Evolutionary conservation across 2,329 filamentous ascomycete genomes (phyloP).

Genomic region (Xylogone sp.): DNA sequence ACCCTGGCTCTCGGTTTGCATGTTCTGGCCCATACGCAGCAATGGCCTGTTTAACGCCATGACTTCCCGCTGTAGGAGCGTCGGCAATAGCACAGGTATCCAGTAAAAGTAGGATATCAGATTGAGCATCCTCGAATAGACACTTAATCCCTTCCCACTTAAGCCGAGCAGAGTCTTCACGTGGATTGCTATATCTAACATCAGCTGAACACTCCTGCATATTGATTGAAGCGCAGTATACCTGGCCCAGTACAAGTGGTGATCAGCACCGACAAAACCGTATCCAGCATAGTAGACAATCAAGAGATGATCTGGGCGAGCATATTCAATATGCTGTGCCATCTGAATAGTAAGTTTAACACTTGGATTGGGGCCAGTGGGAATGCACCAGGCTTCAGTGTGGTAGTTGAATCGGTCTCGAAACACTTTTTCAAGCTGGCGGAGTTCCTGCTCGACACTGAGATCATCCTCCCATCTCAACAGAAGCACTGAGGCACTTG

Average conservation of each 20-base stretch:
- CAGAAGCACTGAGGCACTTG: conserved; percentile 55
- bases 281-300: conserved; percentile 64
- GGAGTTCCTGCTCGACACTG: conserved; percentile 49
- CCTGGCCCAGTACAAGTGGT: conserved; percentile 64
- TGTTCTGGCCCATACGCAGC: conserved; percentile 56
- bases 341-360: conserved; percentile 59
- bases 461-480: conserved; percentile 60
- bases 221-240: conserved; percentile 37
- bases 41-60: conserved; percentile 59
- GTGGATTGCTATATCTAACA: conserved; percentile 43
- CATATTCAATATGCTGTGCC: conserved; percentile 55
- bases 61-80: conserved; percentile 43
- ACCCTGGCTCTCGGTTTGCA: conserved; percentile 37
- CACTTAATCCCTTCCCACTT: conserved; percentile 62
- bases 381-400: conserved; percentile 59
- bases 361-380: conserved; percentile 54
- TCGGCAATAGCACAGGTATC: conserved; percentile 59
- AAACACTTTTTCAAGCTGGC: conserved; percentile 52
- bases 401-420: conserved; percentile 57
- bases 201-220: conserved; percentile 31
- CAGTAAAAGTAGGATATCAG: conserved; percentile 59
- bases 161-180: conserved; percentile 55
- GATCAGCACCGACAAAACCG: conserved; percentile 54
- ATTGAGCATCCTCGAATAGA: conserved; percentile 58
- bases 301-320: conserved; percentile 54